Percentiles rank a stretch among this genome's conserved stretches.
These are phyloP conservation scores for Crotalaria pallida DNA, from an alignment of 306 rosid species.

Conservation along the genomic window DNA sequence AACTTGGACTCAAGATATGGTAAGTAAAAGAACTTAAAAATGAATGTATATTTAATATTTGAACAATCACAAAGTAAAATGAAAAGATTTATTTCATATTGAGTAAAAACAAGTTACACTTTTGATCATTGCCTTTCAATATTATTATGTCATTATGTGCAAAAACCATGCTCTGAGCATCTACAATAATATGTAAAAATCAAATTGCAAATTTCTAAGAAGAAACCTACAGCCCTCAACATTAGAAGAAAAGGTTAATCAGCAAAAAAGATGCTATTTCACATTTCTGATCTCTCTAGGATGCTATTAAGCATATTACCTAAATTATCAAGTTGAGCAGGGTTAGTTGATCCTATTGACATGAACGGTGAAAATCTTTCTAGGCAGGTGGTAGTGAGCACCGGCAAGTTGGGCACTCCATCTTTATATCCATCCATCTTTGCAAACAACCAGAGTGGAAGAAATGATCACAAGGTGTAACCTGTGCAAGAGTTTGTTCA, in stretches of 20 bases:
- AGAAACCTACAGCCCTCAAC: constrained; percentile 4
- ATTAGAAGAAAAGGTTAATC: constrained; percentile 4
- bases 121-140: not conserved
- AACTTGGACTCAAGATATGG: not conserved
- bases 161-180: constrained; percentile 19
- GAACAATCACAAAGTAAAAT: not conserved
- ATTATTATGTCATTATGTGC: too few species aligned
- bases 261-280: constrained; percentile 5
- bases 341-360: constrained; percentile 52
- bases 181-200: constrained; percentile 17
- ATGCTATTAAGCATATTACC: constrained; percentile 33
- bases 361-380: constrained; percentile 23
- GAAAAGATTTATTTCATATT: not conserved
- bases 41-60: not conserved
- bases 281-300: not conserved
- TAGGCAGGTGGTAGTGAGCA: constrained; percentile 77
- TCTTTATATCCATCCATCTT: constrained; percentile 99
- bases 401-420: constrained; percentile 99
- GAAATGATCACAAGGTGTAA: constrained; percentile 96
- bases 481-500: constrained; percentile 40
- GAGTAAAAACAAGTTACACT: not conserved
- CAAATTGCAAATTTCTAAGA: constrained; percentile 26
- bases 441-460: constrained; percentile 92
- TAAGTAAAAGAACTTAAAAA: not conserved
- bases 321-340: constrained; percentile 40